phyloP scores from a whole-genome alignment of 2,329 filamentous ascomycete genomes.

The Orbilia javanica region DNA sequence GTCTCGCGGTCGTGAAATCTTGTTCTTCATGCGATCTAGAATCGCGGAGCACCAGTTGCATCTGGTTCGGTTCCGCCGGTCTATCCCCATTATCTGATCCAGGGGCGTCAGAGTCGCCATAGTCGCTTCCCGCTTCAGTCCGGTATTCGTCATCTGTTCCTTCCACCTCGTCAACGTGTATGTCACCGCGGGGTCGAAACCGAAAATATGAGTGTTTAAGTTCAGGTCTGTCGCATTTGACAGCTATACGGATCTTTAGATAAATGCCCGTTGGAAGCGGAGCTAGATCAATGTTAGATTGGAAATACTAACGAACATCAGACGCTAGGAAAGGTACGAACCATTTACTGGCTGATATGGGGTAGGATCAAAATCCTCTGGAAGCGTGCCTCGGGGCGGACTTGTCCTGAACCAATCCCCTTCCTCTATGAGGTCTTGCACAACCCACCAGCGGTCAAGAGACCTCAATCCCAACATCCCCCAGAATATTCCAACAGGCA shows the following conservation, averaged over 20 bases:
- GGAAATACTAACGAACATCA: neutral
- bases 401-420: constrained; percentile 2
- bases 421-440: constrained; percentile 4
- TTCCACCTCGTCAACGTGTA: neutral
- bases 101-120: neutral
- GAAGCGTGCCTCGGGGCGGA: neutral
- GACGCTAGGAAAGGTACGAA: neutral
- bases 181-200: constrained; percentile 5
- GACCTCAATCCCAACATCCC: constrained; percentile 28
- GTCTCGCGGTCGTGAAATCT: neutral
- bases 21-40: neutral
- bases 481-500: constrained; percentile 38
- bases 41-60: neutral
- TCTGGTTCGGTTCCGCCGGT: neutral
- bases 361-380: neutral
- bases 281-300: neutral
- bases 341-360: constrained; percentile 20
- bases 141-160: neutral
- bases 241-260: neutral
- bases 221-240: neutral
- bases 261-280: neutral
- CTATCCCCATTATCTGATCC: neutral
- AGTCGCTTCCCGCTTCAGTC: neutral
- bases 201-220: constrained; percentile 9
- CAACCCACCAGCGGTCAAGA: constrained; percentile 29